phyloP scores from a whole-genome alignment of 768 basidiomycete genomes.

The Agaricus blazei region DNA sequence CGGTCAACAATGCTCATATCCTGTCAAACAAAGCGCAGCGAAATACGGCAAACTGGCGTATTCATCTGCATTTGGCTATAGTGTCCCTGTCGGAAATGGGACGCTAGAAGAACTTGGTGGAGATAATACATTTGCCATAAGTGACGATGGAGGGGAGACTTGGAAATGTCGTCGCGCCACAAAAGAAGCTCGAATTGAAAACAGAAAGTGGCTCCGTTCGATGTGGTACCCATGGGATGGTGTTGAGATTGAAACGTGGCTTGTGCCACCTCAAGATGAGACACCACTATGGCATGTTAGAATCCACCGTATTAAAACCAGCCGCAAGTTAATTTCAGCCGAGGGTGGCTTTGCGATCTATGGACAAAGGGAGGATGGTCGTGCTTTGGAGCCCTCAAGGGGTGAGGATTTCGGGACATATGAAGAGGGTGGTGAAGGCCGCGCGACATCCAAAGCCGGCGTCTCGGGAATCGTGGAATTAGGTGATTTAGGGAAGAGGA shows the following conservation, averaged over 20 bases:
- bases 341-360: slow-evolving; percentile 73
- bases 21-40: slow-evolving; percentile 71
- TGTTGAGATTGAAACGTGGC: slow-evolving; percentile 71
- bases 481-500: slow-evolving; percentile 20
- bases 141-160: slow-evolving; percentile 64
- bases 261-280: slow-evolving; percentile 54
- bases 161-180: slow-evolving; percentile 69
- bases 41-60: slow-evolving; percentile 80
- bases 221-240: slow-evolving; percentile 76
- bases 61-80: slow-evolving; percentile 74
- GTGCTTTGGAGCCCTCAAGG: slow-evolving; percentile 47
- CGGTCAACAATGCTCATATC: slow-evolving; percentile 76
- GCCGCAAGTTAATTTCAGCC: slow-evolving; percentile 46
- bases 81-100: slow-evolving; percentile 61
- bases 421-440: slow-evolving; percentile 39
- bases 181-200: slow-evolving; percentile 53
- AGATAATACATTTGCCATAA: slow-evolving; percentile 66
- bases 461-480: slow-evolving; percentile 59
- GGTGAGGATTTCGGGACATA: slow-evolving; percentile 44
- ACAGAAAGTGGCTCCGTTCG: slow-evolving; percentile 50
- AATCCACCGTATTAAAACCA: slow-evolving; percentile 56
- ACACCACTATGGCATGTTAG: slow-evolving; percentile 67
- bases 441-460: slow-evolving; percentile 56
- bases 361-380: slow-evolving; percentile 56
- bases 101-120: slow-evolving; percentile 69